Conservation (phyloP, 2,329 filamentous ascomycete genomes). For the Colletotrichum sp. region DNA sequence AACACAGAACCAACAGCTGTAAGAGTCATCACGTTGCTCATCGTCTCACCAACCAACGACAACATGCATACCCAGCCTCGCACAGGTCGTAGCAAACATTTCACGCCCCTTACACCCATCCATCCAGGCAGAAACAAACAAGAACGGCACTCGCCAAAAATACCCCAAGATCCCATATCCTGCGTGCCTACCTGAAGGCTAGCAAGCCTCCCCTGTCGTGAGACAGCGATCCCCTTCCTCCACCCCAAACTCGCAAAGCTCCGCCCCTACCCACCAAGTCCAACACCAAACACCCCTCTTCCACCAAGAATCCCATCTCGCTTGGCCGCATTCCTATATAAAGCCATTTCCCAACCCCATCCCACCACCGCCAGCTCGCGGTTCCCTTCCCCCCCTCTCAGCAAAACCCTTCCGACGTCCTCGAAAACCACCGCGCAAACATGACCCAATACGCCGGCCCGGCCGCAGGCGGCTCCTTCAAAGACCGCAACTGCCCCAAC, state of each 20-base stretch:
- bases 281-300: neutral
- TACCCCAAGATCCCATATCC: neutral
- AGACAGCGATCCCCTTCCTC: neutral
- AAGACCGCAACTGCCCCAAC: slow-evolving; percentile 3
- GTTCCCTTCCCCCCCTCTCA: fast-evolving
- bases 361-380: neutral
- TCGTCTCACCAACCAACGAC: neutral
- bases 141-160: neutral
- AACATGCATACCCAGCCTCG: neutral
- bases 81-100: neutral
- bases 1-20: neutral
- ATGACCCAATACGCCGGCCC: neutral
- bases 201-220: neutral
- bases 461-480: neutral
- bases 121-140: neutral
- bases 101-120: neutral
- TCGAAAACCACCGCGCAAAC: neutral
- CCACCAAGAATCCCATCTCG: neutral
- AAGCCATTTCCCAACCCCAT: neutral
- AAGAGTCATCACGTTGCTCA: too few relatives aligned
- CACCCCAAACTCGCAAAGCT: neutral
- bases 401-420: neutral
- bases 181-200: neutral
- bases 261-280: neutral
- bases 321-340: neutral